These are phyloP conservation scores for Rhododendron vialii DNA, from an alignment of 148 eudicot genomes.

Conservation along the genomic window DNA sequence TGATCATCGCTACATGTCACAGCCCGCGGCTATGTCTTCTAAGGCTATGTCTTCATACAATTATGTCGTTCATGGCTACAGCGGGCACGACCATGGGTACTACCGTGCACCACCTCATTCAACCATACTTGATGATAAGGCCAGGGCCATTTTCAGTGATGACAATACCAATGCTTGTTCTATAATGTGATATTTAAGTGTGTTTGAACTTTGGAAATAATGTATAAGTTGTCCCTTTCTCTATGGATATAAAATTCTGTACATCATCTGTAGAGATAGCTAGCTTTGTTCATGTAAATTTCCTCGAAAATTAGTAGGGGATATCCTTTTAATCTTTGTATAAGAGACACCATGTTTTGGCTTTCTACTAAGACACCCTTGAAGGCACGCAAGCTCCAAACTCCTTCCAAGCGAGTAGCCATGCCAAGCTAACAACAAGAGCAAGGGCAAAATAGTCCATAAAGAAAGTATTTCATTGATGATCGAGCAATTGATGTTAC, in stretches of 20 bases:
- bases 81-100: slow-evolving; percentile 28
- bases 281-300: not conserved
- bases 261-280: not conserved
- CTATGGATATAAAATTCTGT: not conserved
- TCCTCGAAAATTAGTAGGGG: not conserved
- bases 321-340: not conserved
- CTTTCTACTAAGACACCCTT: too few species aligned
- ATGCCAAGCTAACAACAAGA: not conserved
- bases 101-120: slow-evolving; percentile 17
- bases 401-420: too few species aligned
- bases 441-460: not conserved
- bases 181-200: slow-evolving; percentile 36
- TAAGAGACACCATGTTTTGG: too few species aligned
- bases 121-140: slow-evolving; percentile 8
- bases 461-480: not conserved
- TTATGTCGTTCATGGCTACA: slow-evolving; percentile 33
- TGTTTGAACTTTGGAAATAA: not conserved
- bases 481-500: not conserved
- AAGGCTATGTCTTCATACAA: slow-evolving; percentile 28
- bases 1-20: slow-evolving; percentile 8
- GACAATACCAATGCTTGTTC: slow-evolving; percentile 50
- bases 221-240: not conserved
- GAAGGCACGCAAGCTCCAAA: too few species aligned
- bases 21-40: slow-evolving; percentile 24
- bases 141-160: slow-evolving; percentile 43